Base-by-base conservation (phyloP, 2,329 filamentous ascomycete species). In the Xylariales sp. region DNA sequence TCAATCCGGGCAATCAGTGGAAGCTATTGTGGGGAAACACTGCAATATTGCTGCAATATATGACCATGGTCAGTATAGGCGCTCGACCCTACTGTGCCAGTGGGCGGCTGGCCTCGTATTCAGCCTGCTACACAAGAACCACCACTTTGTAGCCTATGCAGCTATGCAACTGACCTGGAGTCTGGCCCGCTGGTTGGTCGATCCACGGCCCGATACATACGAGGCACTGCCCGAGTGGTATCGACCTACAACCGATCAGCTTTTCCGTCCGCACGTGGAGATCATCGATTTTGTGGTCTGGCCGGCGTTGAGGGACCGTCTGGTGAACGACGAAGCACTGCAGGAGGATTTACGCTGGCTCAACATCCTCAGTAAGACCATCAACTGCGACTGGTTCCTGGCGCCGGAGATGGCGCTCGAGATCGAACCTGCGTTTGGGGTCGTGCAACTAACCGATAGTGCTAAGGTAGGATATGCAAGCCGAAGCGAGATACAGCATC, bases 341-440 rank as follows among this genome's bases (percentile, higher is more conserved):
- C 34, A 37, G 21, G 21, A n/a, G 20, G 34, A 37, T 14, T 37
- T 23, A 27, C 28, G 34, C 19, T 37, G 34, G 34, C 34, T 37
- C 13, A 18, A 28, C 12, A 17, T 29, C 16, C 28, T 21, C 24
- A 16, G 34, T 18, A 5, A n/a, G 23, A 29, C 23, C 6, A 20
- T 37, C 16, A 27, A 37, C 4, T 37, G 34, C 25, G 34, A 37
- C 17, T 37, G 34, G 34, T 37, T 29, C 15, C 13, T 37, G 12
- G 13, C 13, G 7, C 1, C 19, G 5, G 34, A 37, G n/a, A 15
- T 37, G 2, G 34, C 34, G 6, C 25, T 37, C 6, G 34, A 37
- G 11, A 37, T n/a, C 12, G 24, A 37, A 23, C 24, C 34, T 15
- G 12, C 12, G 16, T 29, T 17, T 10, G 34, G 34, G 5, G 34